A percentile compares a stretch with the other conserved stretches of the same genome.
Evolutionary conservation across 163 green algal species (phyloP).

Genomic region (Chlamydomonas reinhardtii): DNA sequence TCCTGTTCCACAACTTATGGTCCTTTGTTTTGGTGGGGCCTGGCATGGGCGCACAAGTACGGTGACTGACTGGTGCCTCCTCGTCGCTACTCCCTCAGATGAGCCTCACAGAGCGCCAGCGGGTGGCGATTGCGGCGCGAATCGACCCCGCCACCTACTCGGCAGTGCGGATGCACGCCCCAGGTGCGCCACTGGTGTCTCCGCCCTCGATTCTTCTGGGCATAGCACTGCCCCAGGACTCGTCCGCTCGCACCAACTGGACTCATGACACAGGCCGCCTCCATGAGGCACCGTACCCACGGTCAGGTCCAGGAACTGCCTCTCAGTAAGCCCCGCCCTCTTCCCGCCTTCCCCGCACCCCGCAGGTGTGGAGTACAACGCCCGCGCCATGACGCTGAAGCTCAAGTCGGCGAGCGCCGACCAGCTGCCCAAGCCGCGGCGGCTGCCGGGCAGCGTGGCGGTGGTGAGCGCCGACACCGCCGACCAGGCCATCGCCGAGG

Average conservation of each 20-base stretch:
- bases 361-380: conserved; percentile 63
- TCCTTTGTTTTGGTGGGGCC: neutral
- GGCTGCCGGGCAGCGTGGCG: conserved; percentile 74
- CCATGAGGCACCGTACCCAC: no score
- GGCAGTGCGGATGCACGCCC: conserved; percentile 51
- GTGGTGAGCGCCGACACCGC: conserved; percentile 79
- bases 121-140: conserved; percentile 71
- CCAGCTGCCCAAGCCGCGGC: conserved; percentile 39
- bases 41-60: no score
- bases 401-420: conserved; percentile 33
- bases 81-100: no score
- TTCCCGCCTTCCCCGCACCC: neutral
- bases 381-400: conserved; percentile 38
- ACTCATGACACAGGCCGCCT: no score
- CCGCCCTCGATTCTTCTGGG: no score
- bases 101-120: conserved; percentile 65
- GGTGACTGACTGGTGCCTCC: no score
- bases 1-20: no score
- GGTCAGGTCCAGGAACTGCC: no score
- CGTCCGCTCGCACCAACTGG: no score
- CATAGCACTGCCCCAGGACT: no score
- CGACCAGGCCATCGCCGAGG: conserved; percentile 71
- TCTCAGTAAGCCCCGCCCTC: no score
- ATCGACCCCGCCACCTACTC: conserved; percentile 61
- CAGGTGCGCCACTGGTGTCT: conserved; percentile 16